These are phyloP conservation scores for Nakazawaea ernobii DNA, from an alignment of 805 yeast genomes.

Conservation along the genomic window DNA sequence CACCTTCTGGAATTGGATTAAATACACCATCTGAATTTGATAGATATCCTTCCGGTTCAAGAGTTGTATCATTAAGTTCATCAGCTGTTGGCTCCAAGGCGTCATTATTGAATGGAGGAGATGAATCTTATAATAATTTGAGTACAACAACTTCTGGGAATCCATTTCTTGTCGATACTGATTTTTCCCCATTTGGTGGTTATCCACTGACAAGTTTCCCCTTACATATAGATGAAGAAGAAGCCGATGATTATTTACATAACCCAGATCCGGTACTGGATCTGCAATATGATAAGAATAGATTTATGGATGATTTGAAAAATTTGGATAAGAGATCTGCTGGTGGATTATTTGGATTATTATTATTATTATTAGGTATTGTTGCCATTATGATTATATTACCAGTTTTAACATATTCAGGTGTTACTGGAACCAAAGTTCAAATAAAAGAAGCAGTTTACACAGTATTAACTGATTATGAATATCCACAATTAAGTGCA, in stretches of 20 bases:
- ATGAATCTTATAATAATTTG: background rate
- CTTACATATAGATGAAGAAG: slow-evolving; percentile 78
- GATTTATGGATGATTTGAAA: slow-evolving; percentile 60
- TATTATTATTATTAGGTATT: slow-evolving; percentile 54
- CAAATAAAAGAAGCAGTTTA: slow-evolving; percentile 4
- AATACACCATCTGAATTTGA: slow-evolving; percentile 52
- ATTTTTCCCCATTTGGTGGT: slow-evolving; percentile 94
- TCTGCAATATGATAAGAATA: slow-evolving; percentile 72
- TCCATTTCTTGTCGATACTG: slow-evolving; percentile 50
- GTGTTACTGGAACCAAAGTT: slow-evolving; percentile 33
- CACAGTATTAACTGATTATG: slow-evolving; percentile 41
- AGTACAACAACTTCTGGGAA: slow-evolving; percentile 14
- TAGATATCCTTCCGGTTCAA: slow-evolving; percentile 51
- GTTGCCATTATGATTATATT: slow-evolving; percentile 64
- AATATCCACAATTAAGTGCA: slow-evolving; percentile 46
- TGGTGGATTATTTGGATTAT: slow-evolving; percentile 57
- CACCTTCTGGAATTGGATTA: background rate
- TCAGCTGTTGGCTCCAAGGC: slow-evolving; percentile 25
- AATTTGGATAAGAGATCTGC: slow-evolving; percentile 58
- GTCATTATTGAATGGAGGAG: slow-evolving; percentile 13
- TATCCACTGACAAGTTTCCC: slow-evolving; percentile 30
- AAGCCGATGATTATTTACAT: slow-evolving; percentile 90
- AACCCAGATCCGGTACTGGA: slow-evolving; percentile 95
- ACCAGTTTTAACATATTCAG: slow-evolving; percentile 83
- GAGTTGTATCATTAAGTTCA: slow-evolving; percentile 50